Conservation (phyloP, 495 filamentous ascomycete species). For the Podospora tetraspora region DNA sequence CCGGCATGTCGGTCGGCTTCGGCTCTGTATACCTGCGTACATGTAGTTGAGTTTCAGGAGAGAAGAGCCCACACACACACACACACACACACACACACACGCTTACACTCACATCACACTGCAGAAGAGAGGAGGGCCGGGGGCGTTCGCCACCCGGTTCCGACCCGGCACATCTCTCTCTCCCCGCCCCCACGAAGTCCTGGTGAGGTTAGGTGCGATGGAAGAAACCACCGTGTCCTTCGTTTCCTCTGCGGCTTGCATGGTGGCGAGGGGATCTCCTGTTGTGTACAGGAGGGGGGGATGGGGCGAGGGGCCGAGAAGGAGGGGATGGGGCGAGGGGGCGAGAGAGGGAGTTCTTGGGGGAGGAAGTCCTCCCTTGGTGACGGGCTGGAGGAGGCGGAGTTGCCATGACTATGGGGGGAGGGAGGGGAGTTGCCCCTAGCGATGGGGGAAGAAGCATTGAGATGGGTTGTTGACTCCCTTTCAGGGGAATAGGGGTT, state of each 20-base stretch:
- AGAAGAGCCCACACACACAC: background rate
- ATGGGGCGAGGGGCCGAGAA: background rate
- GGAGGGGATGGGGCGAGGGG: background rate
- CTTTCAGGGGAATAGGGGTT: background rate
- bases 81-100: no score
- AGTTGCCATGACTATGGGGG: no score
- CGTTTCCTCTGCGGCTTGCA: background rate
- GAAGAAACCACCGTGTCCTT: background rate
- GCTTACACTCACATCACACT: background rate
- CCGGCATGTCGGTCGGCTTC: background rate
- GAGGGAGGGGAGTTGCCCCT: background rate
- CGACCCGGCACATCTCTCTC: background rate
- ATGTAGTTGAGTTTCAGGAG: background rate
- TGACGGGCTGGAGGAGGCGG: no score
- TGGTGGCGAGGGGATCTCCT: background rate
- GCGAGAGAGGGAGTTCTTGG: background rate
- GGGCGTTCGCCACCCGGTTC: background rate
- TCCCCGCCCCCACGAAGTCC: no score
- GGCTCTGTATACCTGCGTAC: no score
- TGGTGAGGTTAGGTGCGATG: background rate
- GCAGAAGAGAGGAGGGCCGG: background rate
- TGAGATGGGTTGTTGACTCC: background rate
- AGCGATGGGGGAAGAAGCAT: background rate
- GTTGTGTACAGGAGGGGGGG: background rate
- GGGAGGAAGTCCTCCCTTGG: background rate